Evolutionary conservation across 202 grass and related monocot species (phyloP), one percentile per base, ranked within the genome.

Genomic region (Carex arenaria): DNA sequence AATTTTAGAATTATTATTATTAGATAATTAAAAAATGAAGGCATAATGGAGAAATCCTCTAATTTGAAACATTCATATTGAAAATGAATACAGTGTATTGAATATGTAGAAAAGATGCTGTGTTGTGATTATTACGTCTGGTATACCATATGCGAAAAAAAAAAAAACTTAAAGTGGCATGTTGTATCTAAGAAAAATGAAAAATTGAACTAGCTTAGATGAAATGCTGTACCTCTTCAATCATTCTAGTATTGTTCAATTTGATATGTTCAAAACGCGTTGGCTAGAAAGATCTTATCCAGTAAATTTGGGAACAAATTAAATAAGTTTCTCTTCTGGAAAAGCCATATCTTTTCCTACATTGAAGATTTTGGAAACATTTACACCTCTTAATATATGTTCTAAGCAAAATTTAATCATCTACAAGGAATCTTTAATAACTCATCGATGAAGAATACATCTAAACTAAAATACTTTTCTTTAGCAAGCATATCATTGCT

Each of bases 381-480:
- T 15, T 55, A 59, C 30, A 75, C 47, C 47, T 75, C 30, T 75
- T 12, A 75, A 76, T 14, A 55, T 54, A 76, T 76, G 17, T 76
- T 55, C 72, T 56, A 57, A 76, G 51, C 14, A 56, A 76, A 76
- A 76, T 76, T 76, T 14, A 18, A 76, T 34, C 43, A 73, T 73
- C 47, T 76, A 76, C 49, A 69, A 76, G 5, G 49, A 76, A 76
- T 52, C 51, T 18, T 76, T 56, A 55, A 76, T 76, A 54, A 76
- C 72, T 17, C 6, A 54, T 31, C 14, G 72, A 76, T 17, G 26
- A 76, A 76, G 26, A 76, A 57, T 59, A 52, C 23, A 56, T 77
- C 52, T 59, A 78, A 54, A 59, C 54, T 77, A 78, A 72, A 57
- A 78, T 52, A 7, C 4, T 31, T 59, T 18, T 77, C 73, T 20